Evolutionary conservation across 2,329 filamentous ascomycete species (phyloP), one percentile per base, ranked within the genome.

Genomic region (Pseudogymnoascus sp.): DNA sequence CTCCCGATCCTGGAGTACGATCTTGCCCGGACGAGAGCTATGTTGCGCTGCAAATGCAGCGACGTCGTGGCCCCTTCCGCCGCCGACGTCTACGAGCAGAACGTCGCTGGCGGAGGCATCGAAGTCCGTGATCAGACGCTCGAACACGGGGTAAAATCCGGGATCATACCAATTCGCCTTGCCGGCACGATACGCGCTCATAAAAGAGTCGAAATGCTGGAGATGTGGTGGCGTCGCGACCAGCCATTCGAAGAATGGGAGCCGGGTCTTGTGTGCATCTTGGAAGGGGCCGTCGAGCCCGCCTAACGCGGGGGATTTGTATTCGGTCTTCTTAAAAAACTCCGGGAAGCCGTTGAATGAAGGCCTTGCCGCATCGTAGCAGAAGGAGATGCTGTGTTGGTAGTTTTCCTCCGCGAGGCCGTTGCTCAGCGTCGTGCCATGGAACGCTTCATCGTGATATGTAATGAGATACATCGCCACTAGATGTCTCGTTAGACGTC

Each of bases 181-280:
- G 5, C 74, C 75, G 2, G 71, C 71, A 18, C 73, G 70, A 62
- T 76, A n/a, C n/a, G 76, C 6, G 73, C 72, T 66, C 74, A 77
- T 76, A 62, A 74, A 75, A 18, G 65, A 72, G 60, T 70, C 71
- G 62, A 76, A 75, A 5, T 68, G 59, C 6, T 71, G 64, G 0
- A 75, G 67, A 61, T 75, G 68, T 4, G 73, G 73, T 0, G 74
- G 72, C 8, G 72, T 75, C 1, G 68, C 66, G 21, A 72, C 69
- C 0, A 77, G 63, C 72, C 73, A 76, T 13, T 71, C 70, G 61
- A 76, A 76, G 58, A 76, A 74, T 0, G 71, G 66, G 3, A 75
- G 66, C 2, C 71, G 12, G 0, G 72, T 74, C 29, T 71, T 69
- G 60, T 76, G 73, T 0, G 73, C 74, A 8, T 64, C 64, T 61